Conservation (phyloP, 2,329 filamentous ascomycete species). For the Epichloe brachyelytri region DNA sequence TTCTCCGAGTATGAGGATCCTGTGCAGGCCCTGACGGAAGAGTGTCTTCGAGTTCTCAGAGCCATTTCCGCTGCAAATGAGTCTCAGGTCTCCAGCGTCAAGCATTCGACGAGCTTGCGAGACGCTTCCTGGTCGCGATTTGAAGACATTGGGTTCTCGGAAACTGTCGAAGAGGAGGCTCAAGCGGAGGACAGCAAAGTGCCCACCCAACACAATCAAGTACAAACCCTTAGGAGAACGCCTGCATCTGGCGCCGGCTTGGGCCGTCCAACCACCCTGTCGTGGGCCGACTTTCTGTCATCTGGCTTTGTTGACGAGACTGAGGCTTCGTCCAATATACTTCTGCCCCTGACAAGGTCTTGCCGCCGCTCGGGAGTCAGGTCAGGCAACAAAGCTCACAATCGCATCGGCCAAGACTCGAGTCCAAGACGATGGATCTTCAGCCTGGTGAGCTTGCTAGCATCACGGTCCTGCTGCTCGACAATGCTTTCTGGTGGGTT, state of each 20-base stretch:
- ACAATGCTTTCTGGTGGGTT: constrained; percentile 99
- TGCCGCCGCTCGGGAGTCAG: constrained; percentile 70
- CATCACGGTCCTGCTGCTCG: constrained; percentile 72
- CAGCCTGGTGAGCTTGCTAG: constrained; percentile 92
- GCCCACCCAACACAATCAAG: constrained; percentile 25
- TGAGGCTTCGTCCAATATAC: constrained; percentile 50
- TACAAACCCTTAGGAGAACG: constrained; percentile 44
- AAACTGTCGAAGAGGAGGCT: constrained; percentile 57
- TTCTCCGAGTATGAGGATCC: constrained; percentile 88
- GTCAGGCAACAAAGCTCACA: constrained; percentile 72
- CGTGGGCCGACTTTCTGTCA: constrained; percentile 95
- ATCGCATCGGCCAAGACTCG: constrained; percentile 63
- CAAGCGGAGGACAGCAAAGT: constrained; percentile 41
- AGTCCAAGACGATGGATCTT: constrained; percentile 49
- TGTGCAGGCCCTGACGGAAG: constrained; percentile 75
- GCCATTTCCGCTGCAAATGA: constrained; percentile 84
- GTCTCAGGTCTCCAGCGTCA: constrained; percentile 57
- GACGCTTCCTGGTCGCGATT: constrained; percentile 96
- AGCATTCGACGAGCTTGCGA: constrained; percentile 58
- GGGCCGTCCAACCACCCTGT: constrained; percentile 82
- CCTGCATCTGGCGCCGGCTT: constrained; percentile 57
- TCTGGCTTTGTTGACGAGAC: constrained; percentile 77
- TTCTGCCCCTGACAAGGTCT: constrained; percentile 87
- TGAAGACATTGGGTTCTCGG: constrained; percentile 85
- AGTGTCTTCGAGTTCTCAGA: constrained; percentile 81